A percentile compares a stretch with the other conserved stretches of the same genome.
Conservation (phyloP, 768 basidiomycete genomes). For the Chalciporus piperatus region DNA sequence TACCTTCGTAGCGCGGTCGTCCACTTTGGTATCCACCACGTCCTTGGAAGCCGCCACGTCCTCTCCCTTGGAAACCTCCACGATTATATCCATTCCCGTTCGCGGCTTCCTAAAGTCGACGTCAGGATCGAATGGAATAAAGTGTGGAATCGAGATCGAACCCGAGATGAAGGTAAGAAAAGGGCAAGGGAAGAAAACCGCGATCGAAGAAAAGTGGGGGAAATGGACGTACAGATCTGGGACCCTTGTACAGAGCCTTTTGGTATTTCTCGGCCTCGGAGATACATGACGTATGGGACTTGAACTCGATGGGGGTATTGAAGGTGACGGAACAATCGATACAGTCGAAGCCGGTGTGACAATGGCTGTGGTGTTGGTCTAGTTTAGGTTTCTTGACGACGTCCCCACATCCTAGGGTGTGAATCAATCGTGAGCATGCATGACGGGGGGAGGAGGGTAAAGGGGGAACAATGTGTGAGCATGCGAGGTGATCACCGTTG, state of each 20-base stretch:
- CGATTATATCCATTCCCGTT: constrained; percentile 18
- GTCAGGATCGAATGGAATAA: no score
- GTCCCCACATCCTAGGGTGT: constrained; percentile 64
- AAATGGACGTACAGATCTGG: constrained; percentile 42
- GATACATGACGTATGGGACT: constrained; percentile 80
- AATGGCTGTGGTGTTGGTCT: constrained; percentile 66
- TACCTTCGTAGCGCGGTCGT: constrained; percentile 27
- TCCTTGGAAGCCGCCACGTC: constrained; percentile 31
- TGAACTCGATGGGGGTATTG: constrained; percentile 71
- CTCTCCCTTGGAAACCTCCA: constrained; percentile 22
- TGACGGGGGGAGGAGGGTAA: neutral
- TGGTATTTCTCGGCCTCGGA: constrained; percentile 94
- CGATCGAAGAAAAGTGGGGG: neutral
- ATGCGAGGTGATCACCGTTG: no score
- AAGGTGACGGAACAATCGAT: constrained; percentile 90
- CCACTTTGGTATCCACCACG: constrained; percentile 27
- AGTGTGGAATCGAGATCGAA: neutral
- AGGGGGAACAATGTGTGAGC: constrained; percentile 1
- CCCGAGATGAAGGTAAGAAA: neutral
- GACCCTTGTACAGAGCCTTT: constrained; percentile 80
- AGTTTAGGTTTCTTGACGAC: constrained; percentile 93
- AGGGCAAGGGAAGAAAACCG: neutral
- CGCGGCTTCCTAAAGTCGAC: constrained; percentile 4
- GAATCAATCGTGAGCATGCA: no score
- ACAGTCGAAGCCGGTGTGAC: constrained; percentile 71